Base-by-base conservation (phyloP, 805 yeast species). In the Novakomyces olei region DNA sequence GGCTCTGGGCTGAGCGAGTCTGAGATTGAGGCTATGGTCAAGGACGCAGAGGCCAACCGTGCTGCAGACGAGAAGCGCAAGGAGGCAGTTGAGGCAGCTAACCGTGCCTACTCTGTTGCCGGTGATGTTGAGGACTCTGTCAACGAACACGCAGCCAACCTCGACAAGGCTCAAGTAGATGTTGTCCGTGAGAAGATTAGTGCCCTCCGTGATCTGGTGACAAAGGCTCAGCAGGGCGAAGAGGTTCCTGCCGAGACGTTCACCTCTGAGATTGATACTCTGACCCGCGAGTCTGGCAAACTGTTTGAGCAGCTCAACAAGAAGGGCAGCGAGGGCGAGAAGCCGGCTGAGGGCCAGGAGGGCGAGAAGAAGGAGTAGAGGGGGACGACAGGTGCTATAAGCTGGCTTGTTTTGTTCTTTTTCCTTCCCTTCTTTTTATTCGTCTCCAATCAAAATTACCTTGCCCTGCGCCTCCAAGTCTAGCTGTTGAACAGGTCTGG, bases 41-140 rank as follows among this genome's bases (percentile, higher is more conserved):
- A 65, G 57, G 92, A 78, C 47, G 91, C 94, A 48, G 91, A 79
- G 63, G 73, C 73, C 58, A 73, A 62, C 61, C 77, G 80, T 48
- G 81, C 77, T 54, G 69, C 77, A 46, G 95, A 81, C 63, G 72
- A 75, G 63, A 78, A 76, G 40, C 72, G 75, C 57, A 75, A 74
- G 54, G 80, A 72, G 60, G 60, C 81, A 37, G 72, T 83, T 50
- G 91, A 78, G 60, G 55, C 62, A 44, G 91, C 91, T 46, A 79
- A 74, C 72, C 76, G 73, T 51, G 78, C 80, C 45, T 83, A 74
- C 57, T 69, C 69, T 54, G 68, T 74, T 55, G 68, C 73, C 55
- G 72, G 75, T 46, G 98, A 88, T 53, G 80, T 92, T 33, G 94
- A 81, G 54, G 65, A 65, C 54, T 85, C 93, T 6, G 58, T 88